Base-by-base conservation (phyloP, 192 early-diverging fungal genomes). In the Backusella australiensis region DNA sequence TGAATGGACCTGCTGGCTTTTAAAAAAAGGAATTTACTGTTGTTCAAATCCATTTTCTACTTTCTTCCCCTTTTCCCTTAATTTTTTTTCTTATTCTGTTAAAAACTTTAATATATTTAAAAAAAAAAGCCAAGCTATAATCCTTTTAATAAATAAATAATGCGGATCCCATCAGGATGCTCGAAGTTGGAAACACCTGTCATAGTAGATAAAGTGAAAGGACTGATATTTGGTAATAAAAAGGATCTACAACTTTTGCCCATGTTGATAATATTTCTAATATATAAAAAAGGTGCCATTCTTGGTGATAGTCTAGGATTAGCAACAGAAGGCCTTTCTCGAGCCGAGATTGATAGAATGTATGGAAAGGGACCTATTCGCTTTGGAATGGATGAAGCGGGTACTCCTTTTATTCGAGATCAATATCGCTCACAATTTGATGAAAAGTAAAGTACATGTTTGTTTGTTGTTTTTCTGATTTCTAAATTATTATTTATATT, bases 301-400 rank as follows among this genome's bases (percentile, higher is more conserved):
- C 67, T 91, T 6, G 90, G 89, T 4, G 91, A 92, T 80, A 88
- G 87, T 11, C 76, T 90, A 41, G 90, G 91, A 17, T 73, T 92
- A 19, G 84, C 91, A 0, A 88, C 90, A n/a, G 91, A 92, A 71
- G 89, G 89, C 71, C 78, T 91, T 78, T 75, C 84, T 42, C 85
- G 84, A 70, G 34, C 49, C 41, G 46, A 82, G 39, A 85, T 87
- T 4, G 72, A 26, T 19, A 34, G 71, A 59, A 53, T 81, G 8
- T 92, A 93, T 80, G 87, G 86, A 26, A 77, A 80, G 32, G 88
- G 88, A 0, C 89, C 89, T n/a, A 89, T 92, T 75, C 69, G 72
- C 39, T 92, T 91, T 80, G 89, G 89, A 32, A 72, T 69, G 11
- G 86, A 86, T 9, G 80, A 85, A 67, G 84, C 66, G 38, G 81